Base-by-base conservation (phyloP, 1,284 basidiomycete genomes). In the Puccinia polysora region DNA sequence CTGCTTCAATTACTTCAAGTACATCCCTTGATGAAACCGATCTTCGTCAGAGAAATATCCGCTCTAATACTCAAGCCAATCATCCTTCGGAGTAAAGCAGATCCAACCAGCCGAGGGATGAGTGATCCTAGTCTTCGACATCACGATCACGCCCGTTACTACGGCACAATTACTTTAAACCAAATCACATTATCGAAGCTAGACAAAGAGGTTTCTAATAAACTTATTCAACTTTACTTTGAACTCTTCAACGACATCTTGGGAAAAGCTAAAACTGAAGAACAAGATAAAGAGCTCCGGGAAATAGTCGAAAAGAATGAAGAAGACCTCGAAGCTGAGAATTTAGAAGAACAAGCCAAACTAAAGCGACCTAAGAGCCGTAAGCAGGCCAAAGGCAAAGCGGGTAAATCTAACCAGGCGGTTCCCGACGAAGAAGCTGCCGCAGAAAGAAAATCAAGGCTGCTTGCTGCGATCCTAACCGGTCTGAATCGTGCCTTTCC, bases 401-500 rank as follows among this genome's bases (percentile, higher is more conserved):
- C 76, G 78, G 63, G 80, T 79, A 56, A 77, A 81, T 65, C 74
- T 79, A 62, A 81, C 80, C 75, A 80, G 80, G 45, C 75, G 77
- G 30, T 76, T 28, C 81, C 80, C 70, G 84, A 83, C 75, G 76
- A 82, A 74, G 85, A 85, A 32, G 87, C 90, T 75, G 84, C 91
- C 15, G 89, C 91, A 75, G 89, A 92, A 75, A 83, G 84, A 15
- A 87, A 93, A 74, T 89, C 90, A 64, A 90, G 88, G 80, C 83
- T 97, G 67, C 85, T 96, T 45, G 90, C 92, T 18, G 95, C 94
- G 1, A 88, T 97, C 47, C 82, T 99, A 71, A 93, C 92, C 0
- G 95, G 96, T 65, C 88, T 98, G 55, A 97, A 97, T 78, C 90
- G 96, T 32, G 93, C 95, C 0, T 82, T 97, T 71, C 96, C 96